Evolutionary conservation across 139 green algal genomes (phyloP), one percentile per base, ranked within the genome.

Genomic region (Tetradesmus lagerheimii): DNA sequence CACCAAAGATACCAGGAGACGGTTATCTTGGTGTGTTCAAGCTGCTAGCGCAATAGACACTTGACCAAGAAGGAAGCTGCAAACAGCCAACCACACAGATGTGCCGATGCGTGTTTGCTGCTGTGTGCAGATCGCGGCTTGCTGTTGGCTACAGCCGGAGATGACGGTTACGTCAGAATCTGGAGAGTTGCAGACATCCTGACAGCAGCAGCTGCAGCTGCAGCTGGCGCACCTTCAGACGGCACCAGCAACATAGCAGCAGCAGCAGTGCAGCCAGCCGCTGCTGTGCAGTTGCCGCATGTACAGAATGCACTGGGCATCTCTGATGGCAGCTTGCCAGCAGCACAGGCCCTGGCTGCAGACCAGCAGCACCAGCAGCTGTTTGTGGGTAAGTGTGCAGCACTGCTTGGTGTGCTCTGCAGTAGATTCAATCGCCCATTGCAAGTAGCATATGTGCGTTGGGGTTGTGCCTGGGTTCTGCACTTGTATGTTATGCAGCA

Each of bases 161-260:
- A 80, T 64, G 83, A 88, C 20, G 83, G 83, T 45, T 88, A 41
- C 38, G 64, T 88, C 27, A 39, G 64, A 29, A 41, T 88, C 37
- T 88, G 83, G 83, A 50, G 83, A 14, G 29, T 80, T 29, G 37
- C 37, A 34, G 64, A 80, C 64, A 45, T 80, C 64, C 18, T 77
- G 6, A 27, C 62, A 80, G 83, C 62, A 80, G 83, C 83, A 80
- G 38, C 50, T 62, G 82, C 82, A 87, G 78, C 39, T 38, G 41
- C 78, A 84, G 78, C 78, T 66, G 77, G 15, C 15, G 27, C 53
- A 50, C 4, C 82, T 57, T 53, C 53, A 77, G 62, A 20, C 12
- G 66, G 29, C 82, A 62, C 0, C 14, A 8, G 38, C 45, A n/a
- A n/a, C 47, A 76, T 31, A 16, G 45, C 53, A 88, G 82, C 82